Evolutionary conservation across 2,329 filamentous ascomycete genomes (phyloP).

Genomic region (Fusarium irregulare): DNA sequence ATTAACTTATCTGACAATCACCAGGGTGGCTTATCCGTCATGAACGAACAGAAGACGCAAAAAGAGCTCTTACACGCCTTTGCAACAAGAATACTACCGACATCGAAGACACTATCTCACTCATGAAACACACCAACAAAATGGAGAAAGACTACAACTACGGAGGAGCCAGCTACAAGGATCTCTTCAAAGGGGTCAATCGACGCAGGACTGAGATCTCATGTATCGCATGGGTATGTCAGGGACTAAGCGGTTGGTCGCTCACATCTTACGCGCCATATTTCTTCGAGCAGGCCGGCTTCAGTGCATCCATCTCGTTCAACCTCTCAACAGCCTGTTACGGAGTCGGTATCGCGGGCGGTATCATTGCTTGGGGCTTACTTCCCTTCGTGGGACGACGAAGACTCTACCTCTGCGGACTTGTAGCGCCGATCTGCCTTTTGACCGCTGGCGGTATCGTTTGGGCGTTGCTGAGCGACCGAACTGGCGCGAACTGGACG

Average conservation of each 20-base stretch:
- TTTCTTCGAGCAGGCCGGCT: conserved; percentile 58
- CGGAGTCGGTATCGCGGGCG: conserved; percentile 55
- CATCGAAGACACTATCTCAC: conserved; percentile 57
- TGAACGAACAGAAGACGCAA: conserved; percentile 49
- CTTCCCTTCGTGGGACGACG: conserved; percentile 55
- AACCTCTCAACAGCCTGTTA: conserved; percentile 55
- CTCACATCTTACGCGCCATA: conserved; percentile 48
- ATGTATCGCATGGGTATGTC: conserved; percentile 44
- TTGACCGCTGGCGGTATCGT: conserved; percentile 55
- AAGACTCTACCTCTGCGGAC: conserved; percentile 54
- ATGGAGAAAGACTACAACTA: conserved; percentile 54
- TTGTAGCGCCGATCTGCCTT: conserved; percentile 44
- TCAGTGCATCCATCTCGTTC: conserved; percentile 52
- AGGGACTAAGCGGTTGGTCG: conserved; percentile 43
- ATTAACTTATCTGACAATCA: neutral
- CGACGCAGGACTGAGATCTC: conserved; percentile 47
- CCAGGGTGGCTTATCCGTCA: conserved; percentile 54
- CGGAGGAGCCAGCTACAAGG: conserved; percentile 48
- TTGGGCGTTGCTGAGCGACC: conserved; percentile 46
- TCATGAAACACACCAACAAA: conserved; percentile 56
- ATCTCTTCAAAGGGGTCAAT: conserved; percentile 42
- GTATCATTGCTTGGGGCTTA: conserved; percentile 54
- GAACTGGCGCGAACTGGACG: conserved; percentile 48
- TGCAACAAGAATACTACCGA: conserved; percentile 47
- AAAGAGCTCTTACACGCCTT: conserved; percentile 48